A percentile compares a stretch with the other conserved stretches of the same genome.
Evolutionary conservation across 2,329 filamentous ascomycete species (phyloP).

Genomic region (Xylariaceae sp.): DNA sequence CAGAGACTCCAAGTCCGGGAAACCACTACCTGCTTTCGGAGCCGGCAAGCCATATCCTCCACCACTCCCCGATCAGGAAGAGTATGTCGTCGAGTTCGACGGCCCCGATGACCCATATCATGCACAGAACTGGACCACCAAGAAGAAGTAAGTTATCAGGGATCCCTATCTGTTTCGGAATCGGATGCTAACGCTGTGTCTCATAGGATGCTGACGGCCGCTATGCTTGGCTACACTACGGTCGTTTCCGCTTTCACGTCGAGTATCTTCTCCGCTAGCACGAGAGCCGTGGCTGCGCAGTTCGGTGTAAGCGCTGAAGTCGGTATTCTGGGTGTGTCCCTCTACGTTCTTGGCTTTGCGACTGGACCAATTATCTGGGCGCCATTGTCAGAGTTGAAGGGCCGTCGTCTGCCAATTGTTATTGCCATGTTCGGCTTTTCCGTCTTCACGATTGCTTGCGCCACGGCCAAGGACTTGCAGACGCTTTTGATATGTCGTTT

Average conservation of each 20-base stretch:
- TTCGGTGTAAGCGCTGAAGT: conserved; percentile 63
- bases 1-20: conserved; percentile 45
- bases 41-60: conserved; percentile 74
- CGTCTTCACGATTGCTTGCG: conserved; percentile 63
- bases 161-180: no score
- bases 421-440: conserved; percentile 67
- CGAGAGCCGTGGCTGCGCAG: conserved; percentile 50
- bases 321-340: conserved; percentile 61
- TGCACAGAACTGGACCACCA: conserved; percentile 80
- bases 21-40: conserved; percentile 67
- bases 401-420: conserved; percentile 61
- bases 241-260: conserved; percentile 69
- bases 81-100: conserved; percentile 83
- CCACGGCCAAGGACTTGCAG: conserved; percentile 65
- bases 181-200: not conserved
- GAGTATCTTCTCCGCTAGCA: conserved; percentile 72
- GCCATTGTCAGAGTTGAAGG: conserved; percentile 69
- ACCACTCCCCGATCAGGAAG: conserved; percentile 64
- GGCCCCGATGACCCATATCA: conserved; percentile 80
- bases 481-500: conserved; percentile 71
- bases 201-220: conserved; percentile 56
- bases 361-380: conserved; percentile 64
- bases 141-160: conserved; percentile 66
- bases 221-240: conserved; percentile 71
- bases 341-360: conserved; percentile 71